These are phyloP conservation scores for Nakazawaea pomicola DNA, from an alignment of 805 yeast genomes.

Conservation along the genomic window DNA sequence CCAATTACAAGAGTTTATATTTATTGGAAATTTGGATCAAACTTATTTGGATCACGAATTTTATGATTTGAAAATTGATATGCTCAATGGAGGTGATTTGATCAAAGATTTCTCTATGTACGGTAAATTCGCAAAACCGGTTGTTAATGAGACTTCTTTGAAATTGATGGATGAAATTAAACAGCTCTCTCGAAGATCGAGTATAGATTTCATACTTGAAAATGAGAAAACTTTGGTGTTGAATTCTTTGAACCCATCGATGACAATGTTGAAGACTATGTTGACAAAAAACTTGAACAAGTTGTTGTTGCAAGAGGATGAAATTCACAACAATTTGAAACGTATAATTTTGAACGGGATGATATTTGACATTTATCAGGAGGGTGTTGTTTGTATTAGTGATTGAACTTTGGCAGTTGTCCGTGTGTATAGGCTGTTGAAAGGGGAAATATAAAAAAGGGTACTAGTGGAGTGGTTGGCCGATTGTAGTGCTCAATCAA, in stretches of 20 bases:
- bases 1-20: conserved; percentile 1
- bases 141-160: not conserved
- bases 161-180: not conserved
- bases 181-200: not conserved
- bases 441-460: too few species aligned
- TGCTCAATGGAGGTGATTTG: conserved; percentile 1
- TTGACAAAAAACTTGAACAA: not conserved
- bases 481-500: too few species aligned
- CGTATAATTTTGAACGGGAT: conserved; percentile 4
- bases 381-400: conserved; percentile 2
- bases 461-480: too few species aligned
- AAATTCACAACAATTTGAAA: not conserved
- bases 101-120: conserved; percentile 10
- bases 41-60: not conserved
- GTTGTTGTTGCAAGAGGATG: not conserved
- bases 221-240: not conserved
- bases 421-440: not conserved
- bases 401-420: not conserved
- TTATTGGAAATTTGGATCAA: conserved; percentile 5
- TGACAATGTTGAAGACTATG: not conserved
- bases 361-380: not conserved
- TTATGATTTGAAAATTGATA: conserved; percentile 2
- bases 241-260: not conserved
- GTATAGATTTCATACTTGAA: not conserved
- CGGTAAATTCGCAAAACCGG: conserved; percentile 2